Conservation (phyloP, 1,284 basidiomycete genomes). For the Xerocomus amazonicus region DNA sequence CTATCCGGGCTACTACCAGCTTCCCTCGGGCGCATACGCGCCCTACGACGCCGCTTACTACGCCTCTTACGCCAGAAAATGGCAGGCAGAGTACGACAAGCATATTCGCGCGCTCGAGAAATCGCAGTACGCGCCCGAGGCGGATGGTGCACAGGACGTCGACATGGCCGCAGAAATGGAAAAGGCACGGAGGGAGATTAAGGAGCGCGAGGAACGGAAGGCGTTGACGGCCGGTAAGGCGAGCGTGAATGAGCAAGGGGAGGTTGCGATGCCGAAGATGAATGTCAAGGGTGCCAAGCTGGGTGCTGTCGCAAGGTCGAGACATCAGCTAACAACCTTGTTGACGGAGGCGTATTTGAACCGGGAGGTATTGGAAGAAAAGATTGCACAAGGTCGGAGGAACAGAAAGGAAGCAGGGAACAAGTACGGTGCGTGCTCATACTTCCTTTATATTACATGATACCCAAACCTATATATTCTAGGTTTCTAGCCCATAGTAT, state of each 20-base stretch:
- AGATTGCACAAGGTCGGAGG: slow-evolving; percentile 71
- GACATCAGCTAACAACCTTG: slow-evolving; percentile 74
- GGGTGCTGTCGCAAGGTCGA: slow-evolving; percentile 61
- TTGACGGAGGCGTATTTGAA: slow-evolving; percentile 76
- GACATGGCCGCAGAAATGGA: slow-evolving; percentile 72
- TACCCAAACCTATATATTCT: slow-evolving; percentile 32
- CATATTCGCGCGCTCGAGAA: slow-evolving; percentile 71
- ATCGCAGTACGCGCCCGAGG: slow-evolving; percentile 21
- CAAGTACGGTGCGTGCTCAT: slow-evolving; percentile 63
- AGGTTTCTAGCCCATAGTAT: slow-evolving; percentile 33
- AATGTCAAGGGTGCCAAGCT: slow-evolving; percentile 73
- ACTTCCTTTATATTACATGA: neutral
- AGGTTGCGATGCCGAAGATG: slow-evolving; percentile 63
- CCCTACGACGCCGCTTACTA: slow-evolving; percentile 79
- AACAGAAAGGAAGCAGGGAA: slow-evolving; percentile 84
- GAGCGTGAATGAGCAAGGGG: slow-evolving; percentile 45
- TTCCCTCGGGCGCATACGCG: slow-evolving; percentile 77
- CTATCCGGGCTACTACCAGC: slow-evolving; percentile 87
- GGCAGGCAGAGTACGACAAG: slow-evolving; percentile 66
- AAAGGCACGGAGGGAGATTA: slow-evolving; percentile 62
- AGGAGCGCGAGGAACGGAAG: slow-evolving; percentile 70
- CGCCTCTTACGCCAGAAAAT: slow-evolving; percentile 64
- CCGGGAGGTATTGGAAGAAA: slow-evolving; percentile 73
- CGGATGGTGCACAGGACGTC: slow-evolving; percentile 44
- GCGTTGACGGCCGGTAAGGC: slow-evolving; percentile 46